Evolutionary conservation across 2,329 filamentous ascomycete species (phyloP).

Genomic region (Thyridium curvatum): DNA sequence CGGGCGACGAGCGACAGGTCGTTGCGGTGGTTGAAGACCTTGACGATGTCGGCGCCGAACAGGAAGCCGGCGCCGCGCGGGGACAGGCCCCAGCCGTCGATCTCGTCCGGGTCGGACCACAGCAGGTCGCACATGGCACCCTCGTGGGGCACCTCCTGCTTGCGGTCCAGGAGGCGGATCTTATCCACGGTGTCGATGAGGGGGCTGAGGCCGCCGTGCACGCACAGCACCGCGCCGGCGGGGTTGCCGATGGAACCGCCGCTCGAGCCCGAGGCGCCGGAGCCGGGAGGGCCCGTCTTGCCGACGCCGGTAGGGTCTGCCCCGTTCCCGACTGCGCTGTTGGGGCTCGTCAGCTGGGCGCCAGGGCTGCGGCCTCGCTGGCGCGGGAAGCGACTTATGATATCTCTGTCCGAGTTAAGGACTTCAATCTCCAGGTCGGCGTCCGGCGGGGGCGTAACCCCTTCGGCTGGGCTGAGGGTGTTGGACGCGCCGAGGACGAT

Average conservation of each 20-base stretch:
- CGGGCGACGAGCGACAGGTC: slow-evolving; percentile 87
- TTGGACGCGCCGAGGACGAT: slow-evolving; percentile 83
- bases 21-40: slow-evolving; percentile 91
- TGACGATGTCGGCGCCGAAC: slow-evolving; percentile 93
- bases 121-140: slow-evolving; percentile 98
- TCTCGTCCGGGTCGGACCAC: slow-evolving; percentile 97
- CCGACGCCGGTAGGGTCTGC: slow-evolving; percentile 21
- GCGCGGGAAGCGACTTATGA: slow-evolving; percentile 67
- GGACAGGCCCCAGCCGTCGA: slow-evolving; percentile 92
- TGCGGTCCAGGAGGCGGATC: slow-evolving; percentile 88
- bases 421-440: slow-evolving; percentile 89
- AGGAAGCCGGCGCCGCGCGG: slow-evolving; percentile 93
- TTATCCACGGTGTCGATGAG: slow-evolving; percentile 92
- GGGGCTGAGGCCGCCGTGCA: slow-evolving; percentile 88
- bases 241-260: slow-evolving; percentile 58
- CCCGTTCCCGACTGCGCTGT: slow-evolving; percentile 21
- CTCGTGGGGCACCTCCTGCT: slow-evolving; percentile 97
- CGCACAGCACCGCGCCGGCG: slow-evolving; percentile 83
- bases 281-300: slow-evolving; percentile 69
- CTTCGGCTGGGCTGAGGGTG: slow-evolving; percentile 34
- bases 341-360: slow-evolving; percentile 19
- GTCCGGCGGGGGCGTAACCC: slow-evolving; percentile 30
- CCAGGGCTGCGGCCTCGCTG: slow-evolving; percentile 17
- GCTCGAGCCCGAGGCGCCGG: slow-evolving; percentile 68
- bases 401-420: slow-evolving; percentile 73